Conservation (phyloP, 192 early-diverging fungal genomes). For the Backusella morwellensis region DNA sequence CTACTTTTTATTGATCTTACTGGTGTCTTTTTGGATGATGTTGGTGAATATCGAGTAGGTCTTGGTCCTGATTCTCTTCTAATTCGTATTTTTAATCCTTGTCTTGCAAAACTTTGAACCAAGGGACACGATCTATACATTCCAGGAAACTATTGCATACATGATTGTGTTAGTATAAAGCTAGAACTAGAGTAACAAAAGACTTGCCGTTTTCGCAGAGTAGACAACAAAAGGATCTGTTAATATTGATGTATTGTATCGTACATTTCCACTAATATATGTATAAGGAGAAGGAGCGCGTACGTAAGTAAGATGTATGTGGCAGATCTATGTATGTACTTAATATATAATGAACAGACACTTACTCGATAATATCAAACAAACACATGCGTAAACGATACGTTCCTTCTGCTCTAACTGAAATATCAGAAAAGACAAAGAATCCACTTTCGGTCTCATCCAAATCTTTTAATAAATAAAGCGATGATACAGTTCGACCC, state of each 20-base stretch:
- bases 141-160: constrained; percentile 27
- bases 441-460: constrained; percentile 83
- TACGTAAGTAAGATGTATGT: neutral
- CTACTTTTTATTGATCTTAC: neutral
- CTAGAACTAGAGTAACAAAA: neutral
- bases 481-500: constrained; percentile 87
- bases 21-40: neutral
- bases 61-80: constrained; percentile 66
- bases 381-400: constrained; percentile 79
- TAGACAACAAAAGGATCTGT: constrained; percentile 83
- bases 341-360: neutral
- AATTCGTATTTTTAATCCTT: constrained; percentile 92
- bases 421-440: constrained; percentile 95
- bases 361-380: constrained; percentile 80
- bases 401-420: constrained; percentile 85
- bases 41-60: constrained; percentile 8
- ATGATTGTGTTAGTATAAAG: neutral
- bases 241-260: constrained; percentile 76
- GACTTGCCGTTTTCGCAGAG: constrained; percentile 76
- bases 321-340: neutral
- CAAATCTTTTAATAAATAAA: constrained; percentile 81
- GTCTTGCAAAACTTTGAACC: constrained; percentile 87
- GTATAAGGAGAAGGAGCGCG: constrained; percentile 11
- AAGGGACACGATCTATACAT: constrained; percentile 73
- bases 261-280: constrained; percentile 51